These are phyloP conservation scores for Papiliotrema nemorosa DNA, from an alignment of 1,284 basidiomycete species.

Conservation along the genomic window DNA sequence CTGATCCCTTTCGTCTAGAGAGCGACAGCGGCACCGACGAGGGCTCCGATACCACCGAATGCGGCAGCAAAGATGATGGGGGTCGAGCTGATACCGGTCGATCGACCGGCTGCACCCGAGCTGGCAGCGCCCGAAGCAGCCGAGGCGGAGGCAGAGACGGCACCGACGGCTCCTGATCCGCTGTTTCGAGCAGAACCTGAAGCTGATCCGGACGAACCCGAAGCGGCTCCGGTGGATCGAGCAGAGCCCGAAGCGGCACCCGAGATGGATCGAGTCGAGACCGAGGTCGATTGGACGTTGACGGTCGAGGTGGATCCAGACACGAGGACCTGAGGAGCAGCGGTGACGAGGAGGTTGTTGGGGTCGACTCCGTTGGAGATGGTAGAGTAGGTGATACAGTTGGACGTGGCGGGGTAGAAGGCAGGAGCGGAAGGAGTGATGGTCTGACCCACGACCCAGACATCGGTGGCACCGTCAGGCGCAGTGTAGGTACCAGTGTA, in stretches of 20 bases:
- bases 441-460: conserved; percentile 38
- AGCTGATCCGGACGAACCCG: conserved; percentile 1
- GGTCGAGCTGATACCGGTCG: not conserved
- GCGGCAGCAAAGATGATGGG: conserved; percentile 6
- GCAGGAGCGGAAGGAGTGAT: conserved; percentile 38
- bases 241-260: conserved; percentile 7
- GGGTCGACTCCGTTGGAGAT: conserved; percentile 44
- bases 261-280: conserved; percentile 11
- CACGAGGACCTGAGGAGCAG: conserved; percentile 26
- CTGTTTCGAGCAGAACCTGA: conserved; percentile 9
- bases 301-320: conserved; percentile 25
- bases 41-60: conserved; percentile 10
- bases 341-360: conserved; percentile 33
- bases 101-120: conserved; percentile 1
- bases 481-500: conserved; percentile 45
- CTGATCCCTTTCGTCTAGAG: too few relatives aligned
- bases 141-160: not conserved
- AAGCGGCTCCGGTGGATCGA: conserved; percentile 1
- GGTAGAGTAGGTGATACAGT: conserved; percentile 48
- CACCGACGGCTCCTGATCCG: conserved; percentile 8
- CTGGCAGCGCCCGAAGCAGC: not conserved
- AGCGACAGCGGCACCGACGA: conserved; percentile 21
- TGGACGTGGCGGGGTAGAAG: conserved; percentile 43
- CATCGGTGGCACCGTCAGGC: conserved; percentile 17
- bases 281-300: not conserved